Percentiles rank a stretch among this genome's conserved stretches.
These are phyloP conservation scores for Corynascus novoguineensis DNA, from an alignment of 495 filamentous ascomycete species.

Conservation along the genomic window DNA sequence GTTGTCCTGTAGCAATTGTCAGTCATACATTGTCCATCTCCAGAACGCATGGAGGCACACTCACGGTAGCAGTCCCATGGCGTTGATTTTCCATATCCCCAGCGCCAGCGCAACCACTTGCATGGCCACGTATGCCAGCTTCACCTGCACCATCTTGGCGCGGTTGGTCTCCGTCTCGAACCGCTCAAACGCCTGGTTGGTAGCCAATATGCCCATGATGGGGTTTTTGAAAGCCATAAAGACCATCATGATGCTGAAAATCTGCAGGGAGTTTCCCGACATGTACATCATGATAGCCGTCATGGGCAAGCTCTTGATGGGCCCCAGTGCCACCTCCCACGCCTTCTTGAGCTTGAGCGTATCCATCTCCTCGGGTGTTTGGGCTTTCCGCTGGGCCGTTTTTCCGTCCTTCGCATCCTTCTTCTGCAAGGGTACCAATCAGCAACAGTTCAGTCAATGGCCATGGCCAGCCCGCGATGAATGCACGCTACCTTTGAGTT, in stretches of 20 bases:
- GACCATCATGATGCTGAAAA: constrained; percentile 99
- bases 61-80: constrained; percentile 83
- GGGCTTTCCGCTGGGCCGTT: constrained; percentile 45
- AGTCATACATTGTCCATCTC: constrained; percentile 12
- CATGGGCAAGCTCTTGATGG: constrained; percentile 93
- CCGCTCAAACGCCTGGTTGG: constrained; percentile 73
- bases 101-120: constrained; percentile 76
- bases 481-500: constrained; percentile 48
- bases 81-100: constrained; percentile 95
- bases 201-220: constrained; percentile 72
- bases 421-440: constrained; percentile 29
- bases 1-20: constrained; percentile 60
- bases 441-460: no score
- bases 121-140: constrained; percentile 79
- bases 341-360: constrained; percentile 95
- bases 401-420: constrained; percentile 42
- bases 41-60: not conserved
- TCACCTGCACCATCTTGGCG: constrained; percentile 66
- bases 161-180: constrained; percentile 83
- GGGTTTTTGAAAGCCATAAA: constrained; percentile 98
- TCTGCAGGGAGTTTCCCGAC: constrained; percentile 97
- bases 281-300: constrained; percentile 99
- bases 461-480: not conserved
- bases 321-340: constrained; percentile 94
- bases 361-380: constrained; percentile 78